Percentiles rank a stretch among this genome's conserved stretches.
Conservation (phyloP, 139 green algal species). For the Marvania coccoides region DNA sequence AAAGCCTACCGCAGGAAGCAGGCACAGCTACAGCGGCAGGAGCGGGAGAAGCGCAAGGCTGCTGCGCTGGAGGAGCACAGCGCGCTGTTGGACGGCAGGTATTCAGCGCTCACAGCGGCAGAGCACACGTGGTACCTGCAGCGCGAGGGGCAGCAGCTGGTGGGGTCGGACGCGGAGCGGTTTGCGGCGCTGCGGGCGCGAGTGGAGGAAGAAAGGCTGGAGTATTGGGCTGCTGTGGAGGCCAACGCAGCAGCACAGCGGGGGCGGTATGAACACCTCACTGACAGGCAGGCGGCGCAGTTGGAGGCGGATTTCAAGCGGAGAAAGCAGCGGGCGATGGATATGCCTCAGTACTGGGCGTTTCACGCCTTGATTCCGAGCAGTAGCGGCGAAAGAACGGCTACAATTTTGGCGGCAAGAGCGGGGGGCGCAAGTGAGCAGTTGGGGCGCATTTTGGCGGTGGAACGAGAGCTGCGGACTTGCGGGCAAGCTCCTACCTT, state of each 20-base stretch:
- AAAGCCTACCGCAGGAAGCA: background rate
- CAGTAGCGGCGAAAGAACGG: background rate
- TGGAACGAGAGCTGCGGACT: background rate
- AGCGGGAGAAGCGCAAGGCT: background rate
- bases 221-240: background rate
- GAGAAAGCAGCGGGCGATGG: background rate
- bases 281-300: conserved; percentile 18
- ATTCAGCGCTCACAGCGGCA: background rate
- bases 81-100: conserved; percentile 1
- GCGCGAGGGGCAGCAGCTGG: background rate
- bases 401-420: background rate
- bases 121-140: conserved; percentile 27
- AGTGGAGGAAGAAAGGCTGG: conserved; percentile 1
- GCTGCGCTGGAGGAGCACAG: conserved; percentile 5
- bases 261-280: conserved; percentile 7
- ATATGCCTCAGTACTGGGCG: background rate
- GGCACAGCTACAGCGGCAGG: background rate
- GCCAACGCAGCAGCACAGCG: background rate
- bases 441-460: background rate
- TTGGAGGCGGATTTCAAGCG: conserved; percentile 2
- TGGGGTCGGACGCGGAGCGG: conserved; percentile 6
- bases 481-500: background rate
- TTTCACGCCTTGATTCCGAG: background rate
- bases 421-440: background rate
- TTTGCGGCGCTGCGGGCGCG: background rate